A percentile compares a stretch with the other conserved stretches of the same genome.
Conservation (phyloP, 768 basidiomycete genomes). For the Mycena belliarum region DNA sequence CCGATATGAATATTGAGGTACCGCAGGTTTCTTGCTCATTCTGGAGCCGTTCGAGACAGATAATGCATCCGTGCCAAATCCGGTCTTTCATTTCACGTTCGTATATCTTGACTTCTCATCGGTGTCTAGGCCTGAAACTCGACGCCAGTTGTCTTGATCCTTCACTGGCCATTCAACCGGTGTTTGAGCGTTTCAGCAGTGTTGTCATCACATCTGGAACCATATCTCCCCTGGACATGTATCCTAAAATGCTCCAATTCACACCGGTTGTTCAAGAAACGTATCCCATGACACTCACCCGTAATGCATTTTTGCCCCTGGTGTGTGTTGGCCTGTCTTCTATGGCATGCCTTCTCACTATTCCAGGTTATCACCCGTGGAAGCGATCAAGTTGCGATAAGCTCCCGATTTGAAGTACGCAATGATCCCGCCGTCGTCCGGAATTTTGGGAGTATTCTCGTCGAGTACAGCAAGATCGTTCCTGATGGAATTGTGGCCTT, state of each 20-base stretch:
- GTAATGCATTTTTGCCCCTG: constrained; percentile 94
- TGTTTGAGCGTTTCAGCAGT: constrained; percentile 96
- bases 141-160: constrained; percentile 88
- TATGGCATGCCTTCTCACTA: constrained; percentile 4
- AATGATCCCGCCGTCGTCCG: constrained; percentile 99
- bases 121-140: background rate
- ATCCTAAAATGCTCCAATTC: constrained; percentile 99
- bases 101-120: constrained; percentile 22
- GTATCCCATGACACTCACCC: constrained; percentile 95
- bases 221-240: constrained; percentile 98
- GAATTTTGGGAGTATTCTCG: constrained; percentile 96
- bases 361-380: constrained; percentile 93
- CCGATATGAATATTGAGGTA: background rate
- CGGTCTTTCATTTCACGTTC: constrained; percentile 97
- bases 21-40: constrained; percentile 88
- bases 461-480: constrained; percentile 97
- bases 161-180: constrained; percentile 94
- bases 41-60: constrained; percentile 99
- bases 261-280: constrained; percentile 96
- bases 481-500: constrained; percentile 99
- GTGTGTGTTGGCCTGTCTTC: constrained; percentile 43
- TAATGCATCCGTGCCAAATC: constrained; percentile 97
- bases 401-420: constrained; percentile 96
- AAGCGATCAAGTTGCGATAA: constrained; percentile 97
- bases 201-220: constrained; percentile 99